phyloP scores from a whole-genome alignment of 2,329 filamentous ascomycete genomes.

The Pseudopithomyces maydicus region DNA sequence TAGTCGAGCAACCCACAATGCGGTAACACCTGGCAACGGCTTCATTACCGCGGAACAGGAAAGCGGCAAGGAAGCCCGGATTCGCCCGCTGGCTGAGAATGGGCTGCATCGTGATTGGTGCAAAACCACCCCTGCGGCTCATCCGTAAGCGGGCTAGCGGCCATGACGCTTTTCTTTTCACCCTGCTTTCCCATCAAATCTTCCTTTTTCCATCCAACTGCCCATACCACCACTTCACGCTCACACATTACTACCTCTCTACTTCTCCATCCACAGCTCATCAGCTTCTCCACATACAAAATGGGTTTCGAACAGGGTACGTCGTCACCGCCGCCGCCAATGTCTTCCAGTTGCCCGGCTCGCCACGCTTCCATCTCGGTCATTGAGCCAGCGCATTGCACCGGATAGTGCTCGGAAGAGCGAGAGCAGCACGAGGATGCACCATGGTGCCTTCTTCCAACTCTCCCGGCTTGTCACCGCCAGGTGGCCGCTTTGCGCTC shows the following conservation, averaged over 20 bases:
- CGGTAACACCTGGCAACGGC: no score
- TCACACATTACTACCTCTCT: conserved; percentile 21
- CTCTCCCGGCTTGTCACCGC: conserved; percentile 18
- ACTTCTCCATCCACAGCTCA: conserved; percentile 16
- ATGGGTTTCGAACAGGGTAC: conserved; percentile 49
- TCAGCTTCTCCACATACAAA: conserved; percentile 31
- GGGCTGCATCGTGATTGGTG: no score
- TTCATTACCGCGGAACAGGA: no score
- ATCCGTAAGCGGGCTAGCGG: not conserved
- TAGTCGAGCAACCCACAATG: no score
- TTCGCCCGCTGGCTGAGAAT: no score
- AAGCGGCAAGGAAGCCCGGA: no score
- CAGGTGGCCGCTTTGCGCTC: conserved; percentile 33
- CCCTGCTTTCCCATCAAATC: conserved; percentile 25
- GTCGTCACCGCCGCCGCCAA: conserved; percentile 32
- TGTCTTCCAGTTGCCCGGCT: conserved; percentile 31
- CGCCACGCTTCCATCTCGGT: conserved; percentile 24
- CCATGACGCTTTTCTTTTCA: conserved; percentile 23
- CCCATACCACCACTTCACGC: conserved; percentile 13
- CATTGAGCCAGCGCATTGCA: conserved; percentile 32
- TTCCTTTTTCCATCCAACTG: conserved; percentile 27
- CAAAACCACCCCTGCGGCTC: not conserved
- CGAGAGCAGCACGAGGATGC: conserved; percentile 2
- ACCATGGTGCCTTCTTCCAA: not conserved
- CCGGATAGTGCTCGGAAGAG: conserved; percentile 9